A percentile compares a stretch with the other conserved stretches of the same genome.
Evolutionary conservation across 768 basidiomycete species (phyloP).

Genomic region (Cantharellus cinnabarinus): DNA sequence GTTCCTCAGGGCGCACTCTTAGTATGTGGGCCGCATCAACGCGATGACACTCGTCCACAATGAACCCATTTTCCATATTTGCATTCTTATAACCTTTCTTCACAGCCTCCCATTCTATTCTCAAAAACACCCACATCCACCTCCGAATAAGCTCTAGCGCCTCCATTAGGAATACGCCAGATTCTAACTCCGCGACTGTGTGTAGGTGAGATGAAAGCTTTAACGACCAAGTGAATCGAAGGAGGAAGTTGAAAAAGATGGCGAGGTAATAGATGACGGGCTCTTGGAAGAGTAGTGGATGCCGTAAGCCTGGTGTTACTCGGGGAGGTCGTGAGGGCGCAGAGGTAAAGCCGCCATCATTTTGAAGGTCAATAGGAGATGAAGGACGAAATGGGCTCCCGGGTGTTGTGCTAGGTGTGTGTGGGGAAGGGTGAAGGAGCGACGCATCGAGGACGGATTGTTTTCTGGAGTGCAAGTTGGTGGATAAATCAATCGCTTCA

Average conservation of each 20-base stretch:
- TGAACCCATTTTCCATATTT: no score
- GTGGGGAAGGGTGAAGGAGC: not conserved
- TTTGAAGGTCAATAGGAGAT: not conserved
- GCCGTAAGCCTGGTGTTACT: slow-evolving; percentile 51
- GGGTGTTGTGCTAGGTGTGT: not conserved
- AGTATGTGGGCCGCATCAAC: no score
- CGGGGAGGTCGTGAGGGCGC: not conserved
- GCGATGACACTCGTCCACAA: no score
- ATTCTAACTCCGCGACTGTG: slow-evolving; percentile 54
- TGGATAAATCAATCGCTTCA: not conserved
- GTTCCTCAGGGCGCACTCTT: no score
- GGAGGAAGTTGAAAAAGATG: slow-evolving; percentile 62
- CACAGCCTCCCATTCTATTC: slow-evolving; percentile 91
- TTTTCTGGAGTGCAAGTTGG: not conserved
- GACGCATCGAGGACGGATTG: not conserved
- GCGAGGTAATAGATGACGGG: slow-evolving; percentile 61
- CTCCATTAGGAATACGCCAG: slow-evolving; percentile 77
- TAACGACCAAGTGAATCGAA: slow-evolving; percentile 86
- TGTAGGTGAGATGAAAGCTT: slow-evolving; percentile 78
- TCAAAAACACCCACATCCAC: slow-evolving; percentile 97
- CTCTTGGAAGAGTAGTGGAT: slow-evolving; percentile 57
- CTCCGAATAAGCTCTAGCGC: slow-evolving; percentile 70
- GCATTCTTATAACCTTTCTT: slow-evolving; percentile 19
- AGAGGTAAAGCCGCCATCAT: not conserved
- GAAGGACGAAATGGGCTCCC: not conserved